Base-by-base conservation (phyloP, 768 basidiomycete genomes). In the Fistulinella prunicolor region DNA sequence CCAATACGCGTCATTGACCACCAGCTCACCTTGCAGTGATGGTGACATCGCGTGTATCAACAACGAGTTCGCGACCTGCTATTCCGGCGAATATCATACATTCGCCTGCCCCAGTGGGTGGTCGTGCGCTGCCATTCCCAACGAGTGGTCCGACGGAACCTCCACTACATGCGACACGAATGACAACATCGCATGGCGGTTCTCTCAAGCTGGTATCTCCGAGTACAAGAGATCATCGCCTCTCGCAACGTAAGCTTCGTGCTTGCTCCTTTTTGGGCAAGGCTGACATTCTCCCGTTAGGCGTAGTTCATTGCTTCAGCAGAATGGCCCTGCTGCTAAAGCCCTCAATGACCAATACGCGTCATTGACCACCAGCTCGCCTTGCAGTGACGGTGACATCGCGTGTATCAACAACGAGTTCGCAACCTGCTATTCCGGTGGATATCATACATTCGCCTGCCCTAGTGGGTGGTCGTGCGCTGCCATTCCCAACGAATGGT, bases 311-410 rank as follows among this genome's bases (percentile, higher is more conserved):
- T 59, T 36, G 40, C 49, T 62, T 22, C 58, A 62, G 41, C 49
- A 62, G n/a, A 62, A 62, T 1, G 60, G 57, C 16, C 57, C 53
- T 19, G 61, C 58, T 38, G 55, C 61, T 12, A 49, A 60, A n/a
- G 55, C 51, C 19, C 46, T 62, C n/a, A 62, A 62, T 21, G 53
- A 59, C 29, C 52, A 62, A 28, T 62, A 62, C 17, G 32, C 29
- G 0, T 10, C 52, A 4, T 37, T 62, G 34, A 53, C 49, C n/a
- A 24, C 41, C 16, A 47, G 20, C 49, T 62, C 58, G 19, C 14
- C 58, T 16, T 62, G 61, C 43, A 48, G 35, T 7, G 38, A 53
- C 12, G 61, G 55, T 3, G 35, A 62, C 1, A 1, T 47, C 20
- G 61, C 61, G 23, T 63, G 61, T 37, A 38, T 62, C 37, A n/a